phyloP scores from a whole-genome alignment of 1,284 basidiomycete species.

The Apiotrichum veenhuisii region DNA sequence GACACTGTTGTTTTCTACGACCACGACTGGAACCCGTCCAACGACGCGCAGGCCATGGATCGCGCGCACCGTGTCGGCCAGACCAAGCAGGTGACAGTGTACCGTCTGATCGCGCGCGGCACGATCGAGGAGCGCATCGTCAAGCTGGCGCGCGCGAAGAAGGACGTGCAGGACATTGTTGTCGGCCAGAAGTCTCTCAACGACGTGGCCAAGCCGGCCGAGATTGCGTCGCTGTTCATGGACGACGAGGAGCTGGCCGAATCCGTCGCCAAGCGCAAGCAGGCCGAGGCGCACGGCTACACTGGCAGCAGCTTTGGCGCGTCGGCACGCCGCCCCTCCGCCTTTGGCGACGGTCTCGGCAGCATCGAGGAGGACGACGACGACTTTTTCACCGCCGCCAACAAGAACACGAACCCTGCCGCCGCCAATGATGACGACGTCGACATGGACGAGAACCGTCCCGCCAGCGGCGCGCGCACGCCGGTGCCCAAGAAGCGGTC shows the following conservation, averaged over 20 bases:
- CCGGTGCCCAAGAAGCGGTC: constrained; percentile 20
- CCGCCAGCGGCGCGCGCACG: constrained; percentile 24
- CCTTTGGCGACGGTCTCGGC: constrained; percentile 39
- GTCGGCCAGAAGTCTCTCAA: constrained; percentile 94
- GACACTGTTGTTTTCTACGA: constrained; percentile 97
- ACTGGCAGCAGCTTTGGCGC: constrained; percentile 21
- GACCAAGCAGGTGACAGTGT: constrained; percentile 98
- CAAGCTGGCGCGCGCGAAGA: constrained; percentile 88
- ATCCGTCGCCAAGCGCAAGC: constrained; percentile 48
- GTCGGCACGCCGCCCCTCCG: constrained; percentile 11
- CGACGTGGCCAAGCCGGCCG: constrained; percentile 89
- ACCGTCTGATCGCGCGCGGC: constrained; percentile 83
- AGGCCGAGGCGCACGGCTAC: constrained; percentile 48
- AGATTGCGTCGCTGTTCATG: constrained; percentile 91
- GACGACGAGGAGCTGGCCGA: constrained; percentile 70
- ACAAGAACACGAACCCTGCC: background rate
- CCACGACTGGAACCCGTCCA: constrained; percentile 99
- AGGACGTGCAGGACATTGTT: constrained; percentile 98
- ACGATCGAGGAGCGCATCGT: constrained; percentile 99
- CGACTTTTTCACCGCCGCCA: constrained; percentile 36
- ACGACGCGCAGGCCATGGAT: constrained; percentile 99
- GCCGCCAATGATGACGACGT: constrained; percentile 20
- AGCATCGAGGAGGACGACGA: constrained; percentile 31
- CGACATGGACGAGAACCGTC: constrained; percentile 13
- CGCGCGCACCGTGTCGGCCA: constrained; percentile 98